These are phyloP conservation scores for Musa troglodytarum DNA, from an alignment of 176 grass and related monocot species.

Conservation along the genomic window DNA sequence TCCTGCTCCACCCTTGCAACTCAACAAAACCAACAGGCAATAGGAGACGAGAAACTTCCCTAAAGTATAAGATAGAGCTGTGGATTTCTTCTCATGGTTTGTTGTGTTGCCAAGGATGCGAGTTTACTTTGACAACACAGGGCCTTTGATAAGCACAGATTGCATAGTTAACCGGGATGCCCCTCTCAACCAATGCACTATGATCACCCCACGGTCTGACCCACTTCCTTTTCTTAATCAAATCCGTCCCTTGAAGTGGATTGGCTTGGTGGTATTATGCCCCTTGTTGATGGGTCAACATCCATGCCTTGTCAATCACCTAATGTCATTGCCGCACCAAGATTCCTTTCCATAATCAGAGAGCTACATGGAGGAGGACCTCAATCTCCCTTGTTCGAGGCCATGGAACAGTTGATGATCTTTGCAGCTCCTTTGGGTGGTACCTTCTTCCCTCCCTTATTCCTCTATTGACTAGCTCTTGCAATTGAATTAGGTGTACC, in stretches of 20 bases:
- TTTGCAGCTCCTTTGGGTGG: neutral
- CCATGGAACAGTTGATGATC: neutral
- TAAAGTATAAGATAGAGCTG: neutral
- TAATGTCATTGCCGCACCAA: slow-evolving; percentile 29
- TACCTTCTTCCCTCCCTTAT: slow-evolving; percentile 1
- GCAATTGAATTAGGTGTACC: neutral
- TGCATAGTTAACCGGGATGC: neutral
- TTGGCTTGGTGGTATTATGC: slow-evolving; percentile 18
- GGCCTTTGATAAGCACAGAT: neutral
- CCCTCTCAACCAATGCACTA: slow-evolving; percentile 22
- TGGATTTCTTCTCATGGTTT: neutral
- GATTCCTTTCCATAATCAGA: slow-evolving; percentile 24
- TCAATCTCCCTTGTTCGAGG: neutral
- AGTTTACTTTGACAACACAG: neutral
- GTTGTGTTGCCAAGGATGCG: neutral
- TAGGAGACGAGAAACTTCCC: neutral
- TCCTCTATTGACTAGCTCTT: neutral
- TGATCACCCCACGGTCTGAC: neutral
- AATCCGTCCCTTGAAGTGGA: slow-evolving; percentile 14
- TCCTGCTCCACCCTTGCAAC: neutral
- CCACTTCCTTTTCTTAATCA: neutral
- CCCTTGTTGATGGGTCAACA: slow-evolving; percentile 51
- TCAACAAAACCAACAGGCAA: slow-evolving; percentile 5
- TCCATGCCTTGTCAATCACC: slow-evolving; percentile 50
- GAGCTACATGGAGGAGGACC: neutral